Evolutionary conservation across 1,284 basidiomycete species (phyloP), one percentile per base, ranked within the genome.

Genomic region (Cryptococcus amylolentus): DNA sequence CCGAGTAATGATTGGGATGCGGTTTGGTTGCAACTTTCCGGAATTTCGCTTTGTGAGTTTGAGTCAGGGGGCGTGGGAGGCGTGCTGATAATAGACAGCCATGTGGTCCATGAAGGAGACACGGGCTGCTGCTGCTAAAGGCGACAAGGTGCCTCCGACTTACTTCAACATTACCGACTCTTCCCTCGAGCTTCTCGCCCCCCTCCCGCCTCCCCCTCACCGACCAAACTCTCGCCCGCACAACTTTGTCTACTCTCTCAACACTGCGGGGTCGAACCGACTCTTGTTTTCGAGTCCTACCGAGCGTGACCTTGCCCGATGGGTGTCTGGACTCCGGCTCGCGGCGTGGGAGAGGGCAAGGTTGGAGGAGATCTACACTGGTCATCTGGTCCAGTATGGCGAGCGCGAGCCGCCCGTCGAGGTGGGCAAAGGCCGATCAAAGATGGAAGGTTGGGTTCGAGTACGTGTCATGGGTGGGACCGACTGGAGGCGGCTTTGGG

Each of bases 291-390:
- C 90, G 5, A 92, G 89, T 68, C 88, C 88, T 1, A 81, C 82
- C 14, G 82, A 86, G 5, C 75, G 81, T 23, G 83, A 88, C 3
- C 81, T 95, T 49, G 80, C 89, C 43, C 86, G 87, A n/a, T 98
- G 94, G 94, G 86, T 91, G 18, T 87, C 90, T 23, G 92, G 92
- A 6, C 82, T 98, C 40, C 87, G 96, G 16, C 83, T 98, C 7
- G 86, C 89, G 8, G 84, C 89, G 51, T 98, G 94, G 92, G 95
- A 98, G 77, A 92, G 96, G 67, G 89, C 91, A 1, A 85, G 94
- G 27, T 82, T 98, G 23, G 93, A 97, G 75, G 95, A 98, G 77
- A 92, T 98, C 57, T 98, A 98, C 76, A 98, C 95, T 0, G 94
- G 93, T 2, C 91, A 97, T 78, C 80, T 98, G 46, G 84, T 94